Percentiles rank a stretch among this genome's conserved stretches.
Evolutionary conservation across 2,329 filamentous ascomycete genomes (phyloP).

Genomic region (Fusarium paranaense): DNA sequence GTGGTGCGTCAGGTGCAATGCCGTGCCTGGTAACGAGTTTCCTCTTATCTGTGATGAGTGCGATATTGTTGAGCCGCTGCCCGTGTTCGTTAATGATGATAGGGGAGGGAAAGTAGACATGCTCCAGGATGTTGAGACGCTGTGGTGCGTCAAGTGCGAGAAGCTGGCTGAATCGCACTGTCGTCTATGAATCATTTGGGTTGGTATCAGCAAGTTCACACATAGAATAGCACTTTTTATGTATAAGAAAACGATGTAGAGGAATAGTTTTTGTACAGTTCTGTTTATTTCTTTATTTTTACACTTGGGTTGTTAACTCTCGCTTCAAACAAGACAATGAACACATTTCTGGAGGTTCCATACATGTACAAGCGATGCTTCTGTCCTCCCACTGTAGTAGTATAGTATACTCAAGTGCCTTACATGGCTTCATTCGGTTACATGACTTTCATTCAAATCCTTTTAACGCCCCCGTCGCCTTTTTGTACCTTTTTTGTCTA

Average conservation of each 20-base stretch:
- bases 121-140: conserved; percentile 11
- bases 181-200: neutral
- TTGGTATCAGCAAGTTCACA: neutral
- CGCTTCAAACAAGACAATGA: neutral
- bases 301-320: neutral
- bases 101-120: conserved; percentile 28
- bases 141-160: conserved; percentile 36
- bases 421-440: neutral
- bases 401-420: neutral
- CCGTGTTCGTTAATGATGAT: conserved; percentile 14
- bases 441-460: neutral
- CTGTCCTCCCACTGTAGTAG: neutral
- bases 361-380: neutral
- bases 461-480: neutral
- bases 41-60: conserved; percentile 29
- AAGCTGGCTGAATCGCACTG: conserved; percentile 21
- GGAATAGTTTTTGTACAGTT: neutral
- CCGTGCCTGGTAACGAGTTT: neutral
- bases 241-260: neutral
- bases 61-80: conserved; percentile 4
- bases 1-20: conserved; percentile 34
- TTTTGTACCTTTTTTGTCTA: neutral
- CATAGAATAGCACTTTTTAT: neutral
- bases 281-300: neutral
- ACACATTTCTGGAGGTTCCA: neutral